Evolutionary conservation across 257 asterid species (phyloP), one percentile per base, ranked within the genome.

Genomic region (Solanum phureja): DNA sequence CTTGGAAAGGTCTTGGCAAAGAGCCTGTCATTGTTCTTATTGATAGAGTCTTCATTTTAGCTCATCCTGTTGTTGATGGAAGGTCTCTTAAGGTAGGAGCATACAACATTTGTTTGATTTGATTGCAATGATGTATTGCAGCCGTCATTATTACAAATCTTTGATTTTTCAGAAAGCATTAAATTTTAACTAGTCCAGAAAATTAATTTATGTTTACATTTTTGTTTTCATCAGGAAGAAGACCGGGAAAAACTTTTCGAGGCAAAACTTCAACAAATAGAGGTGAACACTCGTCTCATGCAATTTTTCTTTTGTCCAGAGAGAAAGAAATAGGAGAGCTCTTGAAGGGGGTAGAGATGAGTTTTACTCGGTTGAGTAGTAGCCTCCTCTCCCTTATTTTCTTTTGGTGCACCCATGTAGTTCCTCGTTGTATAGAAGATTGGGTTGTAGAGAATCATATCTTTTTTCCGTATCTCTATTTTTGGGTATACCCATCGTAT

Each of bases 1-100:
- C 99, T 86, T 97, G 99, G 99, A 97, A 97, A 92, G 88, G 99
- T 89, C 99, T 97, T 81, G 99, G 99, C 86, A 97, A 97, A 94
- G 99, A 97, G 94, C 99, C 99, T 4, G 99, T 97, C 86, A 96
- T 97, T 89, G 99, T 97, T 93, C 96, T 95, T 83, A 96, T 97
- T 87, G 99, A 97, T 90, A 95, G 93, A 89, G 96, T 97, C 82
- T 97, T 97, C 90, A 93, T 97, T 89, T 96, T 97, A 90, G 99
- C 98, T 71, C 96, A 92, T 92, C 98, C 99, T 87, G 94, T 90
- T 42, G 89, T 94, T 77, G 97, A 89, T 89, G 98, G 94, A 88
- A 92, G 94, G 89, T 93, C 98, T 92, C 92, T 90, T 83, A 94
- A 96, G 99, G 99, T 97, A 89, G 35, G 88, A 85, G 86, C 46